phyloP scores from a whole-genome alignment of 139 green algal species.

The Micractinium conductrix region DNA sequence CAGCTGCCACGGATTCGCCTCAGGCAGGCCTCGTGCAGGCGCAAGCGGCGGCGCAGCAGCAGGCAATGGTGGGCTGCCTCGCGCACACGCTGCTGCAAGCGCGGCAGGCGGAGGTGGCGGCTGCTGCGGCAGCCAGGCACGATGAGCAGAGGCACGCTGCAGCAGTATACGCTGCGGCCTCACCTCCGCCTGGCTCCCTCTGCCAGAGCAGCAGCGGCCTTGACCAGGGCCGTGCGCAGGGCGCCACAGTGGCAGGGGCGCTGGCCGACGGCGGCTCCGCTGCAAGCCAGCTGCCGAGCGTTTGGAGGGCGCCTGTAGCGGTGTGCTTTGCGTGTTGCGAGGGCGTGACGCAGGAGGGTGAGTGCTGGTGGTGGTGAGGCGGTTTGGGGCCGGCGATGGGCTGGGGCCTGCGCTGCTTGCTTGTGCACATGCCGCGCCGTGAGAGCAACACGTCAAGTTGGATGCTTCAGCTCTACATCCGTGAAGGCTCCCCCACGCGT shows the following conservation, averaged over 20 bases:
- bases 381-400: neutral
- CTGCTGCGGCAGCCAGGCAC: neutral
- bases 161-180: neutral
- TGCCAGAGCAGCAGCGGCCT: neutral
- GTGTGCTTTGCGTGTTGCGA: slow-evolving; percentile 21
- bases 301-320: neutral
- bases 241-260: neutral
- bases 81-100: neutral
- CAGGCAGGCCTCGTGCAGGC: neutral
- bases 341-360: neutral
- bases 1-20: neutral
- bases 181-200: neutral
- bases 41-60: neutral
- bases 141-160: neutral
- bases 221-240: neutral
- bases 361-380: neutral
- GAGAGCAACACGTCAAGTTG: too few relatives aligned
- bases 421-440: too few relatives aligned
- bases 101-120: too few relatives aligned
- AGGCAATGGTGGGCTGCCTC: neutral
- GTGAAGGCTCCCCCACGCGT: neutral
- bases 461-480: too few relatives aligned
- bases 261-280: neutral
- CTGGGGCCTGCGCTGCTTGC: too few relatives aligned
- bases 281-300: neutral